These are phyloP conservation scores for Pythium guiyangense DNA, from an alignment of 352 stramenopile species.

Conservation along the genomic window DNA sequence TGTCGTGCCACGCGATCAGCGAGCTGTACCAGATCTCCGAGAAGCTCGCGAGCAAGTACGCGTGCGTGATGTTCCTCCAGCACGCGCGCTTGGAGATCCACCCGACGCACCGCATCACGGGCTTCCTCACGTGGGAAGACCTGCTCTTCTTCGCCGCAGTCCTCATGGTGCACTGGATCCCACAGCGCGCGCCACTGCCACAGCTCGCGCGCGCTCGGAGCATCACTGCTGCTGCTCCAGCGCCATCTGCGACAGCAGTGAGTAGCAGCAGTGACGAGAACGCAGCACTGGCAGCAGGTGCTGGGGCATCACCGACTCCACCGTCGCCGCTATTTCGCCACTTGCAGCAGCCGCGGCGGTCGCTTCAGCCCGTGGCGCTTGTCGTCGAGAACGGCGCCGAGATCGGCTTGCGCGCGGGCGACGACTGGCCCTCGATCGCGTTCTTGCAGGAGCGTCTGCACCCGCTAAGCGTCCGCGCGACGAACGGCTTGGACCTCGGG, in stretches of 20 bases:
- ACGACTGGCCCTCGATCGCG: conserved; percentile 44
- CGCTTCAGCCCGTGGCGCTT: not conserved
- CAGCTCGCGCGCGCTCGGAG: conserved; percentile 21
- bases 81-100: conserved; percentile 79
- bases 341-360: not conserved
- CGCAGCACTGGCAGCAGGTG: not conserved
- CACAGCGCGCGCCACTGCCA: conserved; percentile 36
- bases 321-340: not conserved
- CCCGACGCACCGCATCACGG: conserved; percentile 38
- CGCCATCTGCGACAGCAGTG: no score
- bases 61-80: conserved; percentile 76
- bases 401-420: conserved; percentile 26
- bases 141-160: conserved; percentile 67
- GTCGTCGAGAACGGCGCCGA: conserved; percentile 50
- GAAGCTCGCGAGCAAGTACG: conserved; percentile 69
- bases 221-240: no score
- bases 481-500: conserved; percentile 58
- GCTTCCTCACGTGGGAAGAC: conserved; percentile 63
- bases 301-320: not conserved
- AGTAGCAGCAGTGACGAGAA: conserved; percentile 1
- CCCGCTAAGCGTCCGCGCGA: conserved; percentile 45
- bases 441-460: conserved; percentile 55
- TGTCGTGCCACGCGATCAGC: conserved; percentile 34
- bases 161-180: conserved; percentile 77
- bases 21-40: conserved; percentile 70